Evolutionary conservation across 2,329 filamentous ascomycete species (phyloP), one percentile per base, ranked within the genome.

Genomic region (Diaporthe australafricana): DNA sequence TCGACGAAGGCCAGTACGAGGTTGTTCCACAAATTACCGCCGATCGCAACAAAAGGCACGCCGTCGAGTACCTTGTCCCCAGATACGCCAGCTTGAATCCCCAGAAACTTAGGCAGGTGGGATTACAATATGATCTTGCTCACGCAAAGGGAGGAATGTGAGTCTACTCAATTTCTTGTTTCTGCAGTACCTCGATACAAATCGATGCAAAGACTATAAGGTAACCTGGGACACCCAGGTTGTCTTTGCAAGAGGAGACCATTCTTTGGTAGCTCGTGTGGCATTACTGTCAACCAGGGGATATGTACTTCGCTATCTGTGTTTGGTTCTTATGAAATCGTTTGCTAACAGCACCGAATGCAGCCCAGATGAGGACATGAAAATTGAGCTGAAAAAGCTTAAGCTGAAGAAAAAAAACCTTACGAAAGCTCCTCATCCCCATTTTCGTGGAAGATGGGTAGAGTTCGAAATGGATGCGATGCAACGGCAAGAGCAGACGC

Each of bases 21-120:
- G 88, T 94, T 0, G 82, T 94, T 11, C 88, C 93, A 76, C 93
- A 92, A 78, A 87, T 94, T 75, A 90, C 88, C 5, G 91, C 92
- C 0, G 77, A 77, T 35, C 77, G 83, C 16, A 84, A 85, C 11
- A 81, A 85, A 4, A 77, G 80, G 2, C 81, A 83, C 1, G 87
- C 88, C 0, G 86, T 90, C 0, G 89, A 92, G 72, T 86, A 92
- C 40, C 86, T 90, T 0, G 88, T 94, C 48, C 85, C 85, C 20
- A 82, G 83, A 11, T 79, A 77, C 8, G 82, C 81, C 6, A 81
- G 83, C 52, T 76, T 74, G 11, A 84, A 84, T 45, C 90, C 91
- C 1, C 89, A 92, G 75, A 94, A 94, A 78, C 83, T 94, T 3
- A 82, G 90, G 2, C 83, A 88, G 68, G 86, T 89, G 16, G 90